Evolutionary conservation across 2,329 filamentous ascomycete species (phyloP).

Genomic region (Parastagonospora nodorum): DNA sequence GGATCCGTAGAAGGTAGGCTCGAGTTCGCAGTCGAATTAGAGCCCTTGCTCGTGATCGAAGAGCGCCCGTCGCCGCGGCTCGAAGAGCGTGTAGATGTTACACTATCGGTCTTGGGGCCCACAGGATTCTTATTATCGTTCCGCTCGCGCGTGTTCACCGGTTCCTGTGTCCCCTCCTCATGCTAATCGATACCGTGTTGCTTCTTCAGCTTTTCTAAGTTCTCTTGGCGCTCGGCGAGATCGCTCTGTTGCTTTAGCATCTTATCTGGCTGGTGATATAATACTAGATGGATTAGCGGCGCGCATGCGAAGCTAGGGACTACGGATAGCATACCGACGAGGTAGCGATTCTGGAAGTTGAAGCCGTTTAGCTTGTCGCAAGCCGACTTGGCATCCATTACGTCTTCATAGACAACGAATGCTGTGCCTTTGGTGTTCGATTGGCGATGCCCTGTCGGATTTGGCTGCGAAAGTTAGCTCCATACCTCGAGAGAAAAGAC

Average conservation of each 20-base stretch:
- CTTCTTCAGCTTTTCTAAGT: constrained; percentile 96
- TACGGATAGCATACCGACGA: constrained; percentile 73
- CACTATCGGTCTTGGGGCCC: constrained; percentile 42
- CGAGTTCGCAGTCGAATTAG: constrained; percentile 29
- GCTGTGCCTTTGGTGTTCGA: constrained; percentile 98
- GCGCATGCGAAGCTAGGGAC: background rate
- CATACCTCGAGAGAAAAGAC: background rate
- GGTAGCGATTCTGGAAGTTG: constrained; percentile 99
- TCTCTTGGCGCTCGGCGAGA: constrained; percentile 89
- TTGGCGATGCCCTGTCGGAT: constrained; percentile 97
- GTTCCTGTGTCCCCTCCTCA: constrained; percentile 55
- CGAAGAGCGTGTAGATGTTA: constrained; percentile 34
- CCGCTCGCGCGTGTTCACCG: constrained; percentile 39
- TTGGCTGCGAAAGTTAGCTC: constrained; percentile 66
- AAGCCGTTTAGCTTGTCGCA: constrained; percentile 99
- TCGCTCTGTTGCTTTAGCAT: constrained; percentile 90
- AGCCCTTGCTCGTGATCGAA: constrained; percentile 32
- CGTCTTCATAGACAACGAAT: constrained; percentile 99
- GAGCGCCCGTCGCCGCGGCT: constrained; percentile 25
- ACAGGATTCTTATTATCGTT: constrained; percentile 40
- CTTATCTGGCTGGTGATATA: constrained; percentile 79
- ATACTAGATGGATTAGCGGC: constrained; percentile 52
- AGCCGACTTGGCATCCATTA: constrained; percentile 97
- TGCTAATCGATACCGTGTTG: constrained; percentile 96
- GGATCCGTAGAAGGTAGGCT: constrained; percentile 15